Base-by-base conservation (phyloP, 1,284 basidiomycete species). In the Cutaneotrichosporon mucoides region DNA sequence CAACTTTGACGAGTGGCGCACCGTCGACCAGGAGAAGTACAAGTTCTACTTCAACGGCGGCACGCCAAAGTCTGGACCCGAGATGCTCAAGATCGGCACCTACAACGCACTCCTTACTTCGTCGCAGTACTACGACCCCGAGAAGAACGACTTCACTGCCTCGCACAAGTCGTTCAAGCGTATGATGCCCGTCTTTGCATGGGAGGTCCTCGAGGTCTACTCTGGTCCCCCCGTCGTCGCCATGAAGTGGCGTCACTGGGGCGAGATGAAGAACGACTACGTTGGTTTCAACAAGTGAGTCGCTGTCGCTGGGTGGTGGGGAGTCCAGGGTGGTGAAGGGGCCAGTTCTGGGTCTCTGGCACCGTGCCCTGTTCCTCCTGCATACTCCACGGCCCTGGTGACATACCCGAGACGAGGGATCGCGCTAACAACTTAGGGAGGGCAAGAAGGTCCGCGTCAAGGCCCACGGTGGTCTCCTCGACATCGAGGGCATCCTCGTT, bases 221-320 rank as follows among this genome's bases (percentile, higher is more conserved):
- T 59, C 57, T 40, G 61, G 61, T 40, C 61, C 61, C 6, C 61
- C 61, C 37, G 49, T 36, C 35, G 61, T 62, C 8, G 24, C 54
- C 15, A 59, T 62, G 54, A 45, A 45, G 35, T 62, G 61, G 61
- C 54, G 61, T 37, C 61, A 62, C 57, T 62, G 61, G 61, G 61
- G 61, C 16, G 57, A 58, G 56, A 59, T 62, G 61, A 62, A 62
- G 61, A 56, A 51, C 42, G 61, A 62, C 61, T 62, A 62, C 38
- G 57, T 62, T 6, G 61, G 61, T 12, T 41, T 53, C 42, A 62
- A 62, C 51, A 12, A 24, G 53, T 55, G 34, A 47, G 54, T 53
- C 24, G 24, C 24, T 24, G 24, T 24, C 24, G 24, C 24, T 24
- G 24, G 24, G 24, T 24, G 24, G 24, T 24, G 24, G 2, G 24